Percentiles rank a stretch among this genome's conserved stretches.
Conservation (phyloP, 345 rosid genomes). For the Melaleuca quinquenervia region DNA sequence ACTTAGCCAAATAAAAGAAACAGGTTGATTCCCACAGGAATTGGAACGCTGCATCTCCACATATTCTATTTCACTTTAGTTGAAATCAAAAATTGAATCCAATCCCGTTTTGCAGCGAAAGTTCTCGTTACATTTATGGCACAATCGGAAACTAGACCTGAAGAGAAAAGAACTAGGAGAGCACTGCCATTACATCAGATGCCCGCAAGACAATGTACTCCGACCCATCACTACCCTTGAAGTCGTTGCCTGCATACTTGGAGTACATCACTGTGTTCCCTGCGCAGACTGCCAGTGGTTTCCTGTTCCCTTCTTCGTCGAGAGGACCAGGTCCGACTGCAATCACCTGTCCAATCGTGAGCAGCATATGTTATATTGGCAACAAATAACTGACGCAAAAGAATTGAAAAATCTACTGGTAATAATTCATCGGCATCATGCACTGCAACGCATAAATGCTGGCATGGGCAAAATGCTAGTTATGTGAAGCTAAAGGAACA, state of each 20-base stretch:
- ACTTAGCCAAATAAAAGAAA: not conserved
- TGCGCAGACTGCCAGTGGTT: constrained; percentile 32
- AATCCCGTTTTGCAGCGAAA: not conserved
- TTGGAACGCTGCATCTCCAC: not conserved
- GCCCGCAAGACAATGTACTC: constrained; percentile 77
- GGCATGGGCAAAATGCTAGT: not conserved
- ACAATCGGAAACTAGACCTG: not conserved
- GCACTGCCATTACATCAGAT: constrained; percentile 88
- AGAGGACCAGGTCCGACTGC: constrained; percentile 80
- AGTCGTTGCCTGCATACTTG: constrained; percentile 88
- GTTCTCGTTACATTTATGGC: not conserved
- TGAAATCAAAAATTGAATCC: not conserved
- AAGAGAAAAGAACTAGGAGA: constrained; percentile 38
- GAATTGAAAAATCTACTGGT: not conserved
- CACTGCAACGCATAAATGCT: not conserved
- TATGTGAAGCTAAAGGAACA: not conserved
- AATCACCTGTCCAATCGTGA: constrained; percentile 41
- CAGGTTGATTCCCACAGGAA: not conserved
- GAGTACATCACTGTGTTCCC: constrained; percentile 85
- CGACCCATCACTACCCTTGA: constrained; percentile 66
- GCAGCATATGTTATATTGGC: not conserved
- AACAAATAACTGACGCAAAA: not conserved
- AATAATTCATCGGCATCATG: not conserved
- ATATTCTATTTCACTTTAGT: not conserved
- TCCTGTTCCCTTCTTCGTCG: constrained; percentile 68